Evolutionary conservation across 2,329 filamentous ascomycete species (phyloP).

Genomic region (Bertia moriformis): DNA sequence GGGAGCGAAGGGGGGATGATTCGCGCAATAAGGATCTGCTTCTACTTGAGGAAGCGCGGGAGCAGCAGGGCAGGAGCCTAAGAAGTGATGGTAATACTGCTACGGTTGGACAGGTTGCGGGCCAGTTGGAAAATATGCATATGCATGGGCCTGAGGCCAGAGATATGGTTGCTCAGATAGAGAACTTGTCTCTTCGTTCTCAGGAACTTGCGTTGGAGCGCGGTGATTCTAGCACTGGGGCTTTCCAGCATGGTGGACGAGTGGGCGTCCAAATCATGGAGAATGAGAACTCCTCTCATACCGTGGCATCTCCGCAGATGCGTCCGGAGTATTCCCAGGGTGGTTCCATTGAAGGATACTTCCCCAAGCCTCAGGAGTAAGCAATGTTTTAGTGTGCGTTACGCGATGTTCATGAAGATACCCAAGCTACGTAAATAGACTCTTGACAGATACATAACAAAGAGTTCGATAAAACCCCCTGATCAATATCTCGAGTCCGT

Average conservation of each 20-base stretch:
- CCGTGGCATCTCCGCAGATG: conserved; percentile 16
- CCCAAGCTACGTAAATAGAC: neutral
- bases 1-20: conserved; percentile 50
- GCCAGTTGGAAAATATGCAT: conserved; percentile 6
- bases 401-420: neutral
- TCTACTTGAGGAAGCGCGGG: conserved; percentile 51
- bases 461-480: conserved; percentile 17
- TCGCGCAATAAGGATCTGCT: conserved; percentile 41
- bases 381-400: too few relatives aligned
- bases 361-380: conserved; percentile 13
- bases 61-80: conserved; percentile 25
- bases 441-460: too few relatives aligned
- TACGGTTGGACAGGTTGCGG: conserved; percentile 6
- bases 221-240: conserved; percentile 12
- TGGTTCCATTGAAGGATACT: conserved; percentile 23
- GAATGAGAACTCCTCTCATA: conserved; percentile 7
- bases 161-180: conserved; percentile 25
- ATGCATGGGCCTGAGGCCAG: conserved; percentile 13
- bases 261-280: neutral
- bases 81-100: conserved; percentile 4
- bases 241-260: conserved; percentile 2
- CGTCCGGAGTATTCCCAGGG: conserved; percentile 15
- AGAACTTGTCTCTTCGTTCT: conserved; percentile 22
- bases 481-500: too few relatives aligned
- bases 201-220: conserved; percentile 35